Conservation (phyloP, 2,329 filamentous ascomycete genomes). For the Dendryphion nanum region DNA sequence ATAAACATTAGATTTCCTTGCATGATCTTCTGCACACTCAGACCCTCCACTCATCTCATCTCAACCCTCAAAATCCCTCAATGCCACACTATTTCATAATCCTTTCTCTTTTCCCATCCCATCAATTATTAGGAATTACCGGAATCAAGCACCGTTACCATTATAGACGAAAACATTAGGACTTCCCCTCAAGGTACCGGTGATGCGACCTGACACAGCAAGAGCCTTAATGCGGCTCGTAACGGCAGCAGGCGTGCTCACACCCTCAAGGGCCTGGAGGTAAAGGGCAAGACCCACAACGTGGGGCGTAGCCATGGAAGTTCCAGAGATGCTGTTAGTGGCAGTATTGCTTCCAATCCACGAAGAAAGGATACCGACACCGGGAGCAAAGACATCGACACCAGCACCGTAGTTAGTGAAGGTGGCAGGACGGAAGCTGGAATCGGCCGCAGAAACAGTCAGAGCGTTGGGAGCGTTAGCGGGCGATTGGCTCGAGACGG, state of each 20-base stretch:
- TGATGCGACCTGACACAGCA: neutral
- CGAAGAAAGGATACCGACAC: constrained; percentile 41
- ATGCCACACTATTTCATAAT: no score
- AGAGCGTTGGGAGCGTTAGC: constrained; percentile 25
- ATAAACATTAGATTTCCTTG: no score
- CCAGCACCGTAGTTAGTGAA: constrained; percentile 30
- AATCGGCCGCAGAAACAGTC: constrained; percentile 28
- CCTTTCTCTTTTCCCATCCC: no score
- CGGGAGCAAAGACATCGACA: constrained; percentile 29
- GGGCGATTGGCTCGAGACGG: constrained; percentile 8
- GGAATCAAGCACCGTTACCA: constrained; percentile 17
- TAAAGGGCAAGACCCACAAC: constrained; percentile 66
- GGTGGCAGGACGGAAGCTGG: constrained; percentile 14
- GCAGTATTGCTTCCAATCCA: constrained; percentile 35
- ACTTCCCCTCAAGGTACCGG: constrained; percentile 9
- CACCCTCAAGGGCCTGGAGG: constrained; percentile 53
- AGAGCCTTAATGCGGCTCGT: constrained; percentile 12
- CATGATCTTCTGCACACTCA: no score
- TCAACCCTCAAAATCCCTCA: no score
- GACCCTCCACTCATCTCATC: no score
- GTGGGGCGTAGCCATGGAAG: constrained; percentile 66
- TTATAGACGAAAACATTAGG: constrained; percentile 30
- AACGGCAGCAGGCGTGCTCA: constrained; percentile 12
- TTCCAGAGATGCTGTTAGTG: constrained; percentile 51
- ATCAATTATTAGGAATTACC: no score